Evolutionary conservation across 176 grass and related monocot genomes (phyloP), one percentile per base, ranked within the genome.

Genomic region (Tillandsia fasciculata): DNA sequence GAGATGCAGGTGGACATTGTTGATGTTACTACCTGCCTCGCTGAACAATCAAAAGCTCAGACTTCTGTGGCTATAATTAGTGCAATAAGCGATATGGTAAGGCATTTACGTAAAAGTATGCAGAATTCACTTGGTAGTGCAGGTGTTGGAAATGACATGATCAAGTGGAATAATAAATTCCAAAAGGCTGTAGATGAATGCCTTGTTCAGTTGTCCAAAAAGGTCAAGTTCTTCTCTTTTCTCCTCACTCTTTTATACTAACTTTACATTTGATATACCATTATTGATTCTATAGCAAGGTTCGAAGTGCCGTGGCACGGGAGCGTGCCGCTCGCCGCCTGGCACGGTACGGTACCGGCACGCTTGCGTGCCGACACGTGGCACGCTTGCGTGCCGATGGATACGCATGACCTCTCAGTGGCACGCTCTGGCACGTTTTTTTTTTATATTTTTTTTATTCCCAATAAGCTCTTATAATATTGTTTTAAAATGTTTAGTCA

Each of bases 51-150:
- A 48, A 89, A 80, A 90, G 67, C 78, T 71, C 89, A 92, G 48
- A 83, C 79, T 76, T 97, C 93, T 70, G 81, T 75, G 53, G 84
- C 88, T 80, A 79, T 89, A 78, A 80, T 96, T 74, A 64, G 83
- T 74, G 86, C 86, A 8, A 85, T 97, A 79, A 89, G 84, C 76
- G 89, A 97, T 78, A 79, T 97, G 70, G 77, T 89, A 49, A 87
- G 83, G 71, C 86, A 97, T 81, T 75, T 97, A 76, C 76, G 79
- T 78, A 97, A 90, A 90, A 92, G 77, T 69, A 90, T 92, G 84
- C 86, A 97, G 69, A 47, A 66, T 17, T 74, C 82, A 33, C 20
- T 64, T 28, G 50, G 27, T n/a, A 74, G 72, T 54, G 52, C 70
- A 74, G 64, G 54, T 70, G 17, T 74, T 56, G 79, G 63, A 68